These are phyloP conservation scores for Aureobasidium uvarum DNA, from an alignment of 2,329 filamentous ascomycete species.

Conservation along the genomic window DNA sequence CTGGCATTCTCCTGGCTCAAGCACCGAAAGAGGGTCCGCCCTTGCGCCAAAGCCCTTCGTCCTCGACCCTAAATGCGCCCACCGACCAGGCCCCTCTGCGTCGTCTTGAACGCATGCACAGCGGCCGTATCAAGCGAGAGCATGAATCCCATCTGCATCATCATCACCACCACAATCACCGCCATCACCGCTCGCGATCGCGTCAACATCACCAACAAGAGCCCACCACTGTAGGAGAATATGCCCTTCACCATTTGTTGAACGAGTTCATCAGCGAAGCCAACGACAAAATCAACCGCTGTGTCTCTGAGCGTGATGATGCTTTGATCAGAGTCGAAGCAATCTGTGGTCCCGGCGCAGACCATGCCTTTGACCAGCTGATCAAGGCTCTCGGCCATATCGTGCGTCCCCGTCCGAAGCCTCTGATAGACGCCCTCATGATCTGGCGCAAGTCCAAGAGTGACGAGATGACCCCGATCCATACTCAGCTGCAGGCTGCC, in stretches of 20 bases:
- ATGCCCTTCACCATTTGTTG: conserved; percentile 93
- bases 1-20: conserved; percentile 68
- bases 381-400: conserved; percentile 93
- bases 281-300: conserved; percentile 93
- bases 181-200: conserved; percentile 67
- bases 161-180: conserved; percentile 56
- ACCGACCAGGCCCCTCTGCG: conserved; percentile 17
- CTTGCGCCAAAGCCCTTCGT: conserved; percentile 29
- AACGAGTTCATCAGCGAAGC: conserved; percentile 95
- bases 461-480: conserved; percentile 63
- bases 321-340: conserved; percentile 81
- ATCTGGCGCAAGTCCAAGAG: conserved; percentile 96
- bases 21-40: conserved; percentile 6
- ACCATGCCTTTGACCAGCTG: conserved; percentile 87
- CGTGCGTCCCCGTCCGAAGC: conserved; percentile 88
- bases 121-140: conserved; percentile 63
- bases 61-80: conserved; percentile 26
- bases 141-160: conserved; percentile 75
- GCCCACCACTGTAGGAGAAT: conserved; percentile 93
- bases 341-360: conserved; percentile 86
- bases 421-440: conserved; percentile 96
- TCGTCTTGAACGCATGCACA: conserved; percentile 49
- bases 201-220: conserved; percentile 67
- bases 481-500: conserved; percentile 33
- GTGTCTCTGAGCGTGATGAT: conserved; percentile 74